Conservation (phyloP, 2,329 filamentous ascomycete genomes). For the Colletotrichum theobromicola region DNA sequence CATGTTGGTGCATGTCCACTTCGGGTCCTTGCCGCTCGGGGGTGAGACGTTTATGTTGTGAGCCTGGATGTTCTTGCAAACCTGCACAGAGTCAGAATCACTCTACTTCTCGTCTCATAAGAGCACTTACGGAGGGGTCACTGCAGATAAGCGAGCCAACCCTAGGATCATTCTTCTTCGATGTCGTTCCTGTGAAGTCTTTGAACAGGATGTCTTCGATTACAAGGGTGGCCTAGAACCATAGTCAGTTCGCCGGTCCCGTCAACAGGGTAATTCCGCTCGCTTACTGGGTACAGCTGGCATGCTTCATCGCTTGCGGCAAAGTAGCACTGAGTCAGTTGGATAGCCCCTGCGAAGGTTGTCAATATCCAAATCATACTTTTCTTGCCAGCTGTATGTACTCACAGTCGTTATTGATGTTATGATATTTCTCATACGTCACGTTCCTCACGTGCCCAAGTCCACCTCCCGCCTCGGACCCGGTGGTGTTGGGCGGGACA, state of each 20-base stretch:
- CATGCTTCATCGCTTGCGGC: background rate
- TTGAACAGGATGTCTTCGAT: background rate
- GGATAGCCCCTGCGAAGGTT: background rate
- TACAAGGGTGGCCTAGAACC: background rate
- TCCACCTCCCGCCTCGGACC: background rate
- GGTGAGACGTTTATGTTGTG: background rate
- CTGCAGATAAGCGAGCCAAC: constrained; percentile 7
- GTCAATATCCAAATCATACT: background rate
- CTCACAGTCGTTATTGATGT: background rate
- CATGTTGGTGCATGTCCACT: constrained; percentile 2
- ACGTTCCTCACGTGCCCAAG: background rate
- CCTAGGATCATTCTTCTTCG: background rate
- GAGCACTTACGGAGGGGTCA: background rate
- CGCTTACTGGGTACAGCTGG: background rate
- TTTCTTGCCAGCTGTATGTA: background rate
- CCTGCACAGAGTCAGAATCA: background rate
- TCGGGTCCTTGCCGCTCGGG: background rate
- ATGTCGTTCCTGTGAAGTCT: background rate
- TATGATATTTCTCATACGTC: background rate
- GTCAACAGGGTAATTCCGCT: no score
- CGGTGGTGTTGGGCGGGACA: background rate
- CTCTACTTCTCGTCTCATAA: fast-evolving
- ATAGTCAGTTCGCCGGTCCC: background rate
- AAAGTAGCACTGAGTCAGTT: background rate
- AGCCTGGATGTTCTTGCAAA: background rate